Evolutionary conservation across 2,329 filamentous ascomycete genomes (phyloP), one percentile per base, ranked within the genome.

Genomic region (Xylariaceae sp.): DNA sequence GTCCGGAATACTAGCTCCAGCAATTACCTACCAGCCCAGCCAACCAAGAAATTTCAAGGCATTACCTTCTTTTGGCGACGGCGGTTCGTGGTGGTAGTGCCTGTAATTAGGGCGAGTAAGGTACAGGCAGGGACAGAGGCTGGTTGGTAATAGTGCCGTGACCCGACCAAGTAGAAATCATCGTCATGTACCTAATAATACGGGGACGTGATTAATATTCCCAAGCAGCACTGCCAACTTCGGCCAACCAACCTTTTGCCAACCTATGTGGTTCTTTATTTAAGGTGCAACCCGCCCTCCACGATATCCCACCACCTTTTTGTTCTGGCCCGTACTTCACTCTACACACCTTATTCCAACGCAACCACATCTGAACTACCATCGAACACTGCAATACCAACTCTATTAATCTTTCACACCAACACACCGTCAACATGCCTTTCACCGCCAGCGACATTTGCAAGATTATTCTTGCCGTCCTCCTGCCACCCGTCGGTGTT

Each of bases 401-500:
- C 26, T 11, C 37, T 16, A 33, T 3, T 30, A n/a, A 18, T 33
- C 35, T n/a, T 9, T 15, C 28, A 28, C 17, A n/a, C 18, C 3
- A 22, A 2, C 12, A 37, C 34, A 41, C 31, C 29, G 11, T 26
- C 38, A 51, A 40, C 50, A 80, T 80, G 76, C 61, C 76, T 68
- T 76, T 79, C 72, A 80, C 76, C 58, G 69, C 65, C n/a, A 65
- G 62, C 55, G 76, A 81, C 52, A 79, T 81, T 55, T 77, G 72
- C 76, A 81, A 81, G 69, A 79, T 81, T 73, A 77, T 89, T 68
- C 73, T 89, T 66, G 86, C 86, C 72, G 74, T 89, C 72, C 67
- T 90, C 69, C 76, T 89, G 42, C 86, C 86, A 43, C 86, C 86
- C 59, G 68, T 89, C 36, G 85, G 85, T 69, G 86, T 90, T 62